These are phyloP conservation scores for Rosa persica DNA, from an alignment of 306 rosid species.

Conservation along the genomic window DNA sequence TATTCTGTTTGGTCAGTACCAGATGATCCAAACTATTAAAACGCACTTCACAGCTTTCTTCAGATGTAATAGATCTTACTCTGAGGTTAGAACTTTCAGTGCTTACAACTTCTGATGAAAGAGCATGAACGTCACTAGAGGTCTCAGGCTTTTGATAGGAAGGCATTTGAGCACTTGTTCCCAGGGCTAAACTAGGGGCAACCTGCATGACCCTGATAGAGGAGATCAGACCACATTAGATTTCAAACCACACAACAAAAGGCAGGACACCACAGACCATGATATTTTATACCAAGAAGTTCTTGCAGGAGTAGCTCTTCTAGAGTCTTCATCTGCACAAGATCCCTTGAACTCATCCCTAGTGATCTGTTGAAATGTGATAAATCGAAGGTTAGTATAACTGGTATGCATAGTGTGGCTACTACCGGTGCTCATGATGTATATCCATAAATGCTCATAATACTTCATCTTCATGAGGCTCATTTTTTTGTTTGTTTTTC, in stretches of 20 bases:
- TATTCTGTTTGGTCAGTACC: not conserved
- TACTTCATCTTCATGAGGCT: not conserved
- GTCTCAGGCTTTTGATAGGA: conserved; percentile 1
- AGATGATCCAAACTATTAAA: not conserved
- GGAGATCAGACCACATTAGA: conserved; percentile 16
- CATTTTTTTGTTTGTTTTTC: not conserved
- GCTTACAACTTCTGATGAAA: not conserved
- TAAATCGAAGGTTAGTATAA: conserved; percentile 3
- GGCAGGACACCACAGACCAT: not conserved
- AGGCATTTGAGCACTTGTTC: conserved; percentile 9
- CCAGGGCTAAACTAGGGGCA: conserved; percentile 9
- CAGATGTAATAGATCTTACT: conserved; percentile 1
- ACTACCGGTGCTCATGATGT: not conserved
- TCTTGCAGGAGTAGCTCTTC: conserved; percentile 49
- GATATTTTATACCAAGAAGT: conserved; percentile 60
- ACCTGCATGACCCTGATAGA: conserved; percentile 20
- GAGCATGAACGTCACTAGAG: not conserved
- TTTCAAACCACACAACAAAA: conserved; percentile 19
- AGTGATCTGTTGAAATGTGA: conserved; percentile 45
- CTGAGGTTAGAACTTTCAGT: not conserved
- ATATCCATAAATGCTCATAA: not conserved
- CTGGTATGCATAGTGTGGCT: not conserved
- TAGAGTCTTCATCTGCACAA: conserved; percentile 59
- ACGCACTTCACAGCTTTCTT: conserved; percentile 1
- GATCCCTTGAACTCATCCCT: conserved; percentile 42